Conservation (phyloP, 805 yeast genomes). For the Diddensiella santjacobensis region DNA sequence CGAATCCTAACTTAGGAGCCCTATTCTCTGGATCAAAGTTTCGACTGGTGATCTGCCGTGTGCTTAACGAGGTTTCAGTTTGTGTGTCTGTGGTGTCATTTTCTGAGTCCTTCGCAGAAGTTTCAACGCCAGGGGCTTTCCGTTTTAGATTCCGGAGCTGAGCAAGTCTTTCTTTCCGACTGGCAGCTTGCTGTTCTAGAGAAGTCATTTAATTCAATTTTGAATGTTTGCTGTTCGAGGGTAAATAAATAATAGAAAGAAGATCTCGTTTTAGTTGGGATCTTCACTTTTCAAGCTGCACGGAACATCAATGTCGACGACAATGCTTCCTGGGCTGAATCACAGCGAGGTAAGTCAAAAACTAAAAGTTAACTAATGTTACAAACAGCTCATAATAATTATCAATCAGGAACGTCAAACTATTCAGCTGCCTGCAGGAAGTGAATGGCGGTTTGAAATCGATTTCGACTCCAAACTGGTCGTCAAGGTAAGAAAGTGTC, state of each 20-base stretch:
- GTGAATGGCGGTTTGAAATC: constrained; percentile 79
- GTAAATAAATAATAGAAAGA: too few species aligned
- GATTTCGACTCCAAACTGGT: constrained; percentile 47
- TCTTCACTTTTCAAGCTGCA: too few species aligned
- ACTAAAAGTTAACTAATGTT: too few species aligned
- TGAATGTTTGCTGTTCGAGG: too few species aligned
- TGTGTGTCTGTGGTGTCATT: too few species aligned
- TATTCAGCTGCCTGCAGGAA: constrained; percentile 31
- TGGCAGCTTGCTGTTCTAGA: constrained; percentile 29
- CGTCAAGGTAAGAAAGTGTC: constrained; percentile 39
- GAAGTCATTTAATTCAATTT: constrained; percentile 8
- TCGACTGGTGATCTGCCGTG: constrained; percentile 21
- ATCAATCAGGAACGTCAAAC: constrained; percentile 1
- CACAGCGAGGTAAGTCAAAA: background rate
- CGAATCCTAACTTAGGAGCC: constrained; percentile 29
- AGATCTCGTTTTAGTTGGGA: too few species aligned
- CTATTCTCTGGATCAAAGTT: constrained; percentile 30
- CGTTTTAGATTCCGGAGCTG: constrained; percentile 30
- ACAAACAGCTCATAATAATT: too few species aligned
- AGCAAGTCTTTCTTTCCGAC: constrained; percentile 32
- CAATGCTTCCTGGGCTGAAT: constrained; percentile 8
- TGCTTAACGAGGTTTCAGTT: background rate
- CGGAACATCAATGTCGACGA: background rate
- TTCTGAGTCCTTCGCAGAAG: constrained; percentile 4
- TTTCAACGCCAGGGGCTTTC: constrained; percentile 12